Evolutionary conservation across 192 early-diverging fungal genomes (phyloP).

Genomic region (Phlyctochytrium planicorne): DNA sequence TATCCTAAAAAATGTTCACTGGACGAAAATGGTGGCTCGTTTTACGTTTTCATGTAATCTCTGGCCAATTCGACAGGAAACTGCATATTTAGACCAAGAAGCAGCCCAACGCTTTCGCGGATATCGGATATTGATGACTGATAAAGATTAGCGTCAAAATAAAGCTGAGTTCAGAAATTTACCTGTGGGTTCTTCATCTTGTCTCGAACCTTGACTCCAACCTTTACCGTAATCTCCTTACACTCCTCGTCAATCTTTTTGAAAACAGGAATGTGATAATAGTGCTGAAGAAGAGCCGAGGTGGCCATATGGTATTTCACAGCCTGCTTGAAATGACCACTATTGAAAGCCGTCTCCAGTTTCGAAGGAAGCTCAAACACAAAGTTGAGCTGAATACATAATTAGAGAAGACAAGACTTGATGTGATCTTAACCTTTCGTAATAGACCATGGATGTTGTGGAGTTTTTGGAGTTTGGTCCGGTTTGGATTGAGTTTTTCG

Average conservation of each 20-base stretch:
- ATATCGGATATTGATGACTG: constrained; percentile 49
- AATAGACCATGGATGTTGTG: constrained; percentile 69
- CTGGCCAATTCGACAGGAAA: constrained; percentile 27
- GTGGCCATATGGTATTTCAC: constrained; percentile 75
- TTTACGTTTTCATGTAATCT: constrained; percentile 29
- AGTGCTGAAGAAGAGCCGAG: constrained; percentile 70
- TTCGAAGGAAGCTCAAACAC: constrained; percentile 83
- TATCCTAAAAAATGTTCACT: constrained; percentile 1
- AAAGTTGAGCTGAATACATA: constrained; percentile 65
- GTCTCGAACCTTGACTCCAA: constrained; percentile 60
- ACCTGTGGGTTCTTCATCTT: constrained; percentile 45
- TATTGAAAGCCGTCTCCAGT: constrained; percentile 60
- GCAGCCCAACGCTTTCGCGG: constrained; percentile 45
- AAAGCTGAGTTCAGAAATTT: background rate
- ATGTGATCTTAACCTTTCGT: constrained; percentile 51
- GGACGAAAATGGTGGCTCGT: background rate
- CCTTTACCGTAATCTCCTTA: constrained; percentile 70
- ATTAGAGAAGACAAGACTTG: constrained; percentile 8
- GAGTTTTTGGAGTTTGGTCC: constrained; percentile 74
- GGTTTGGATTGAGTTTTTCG: constrained; percentile 57
- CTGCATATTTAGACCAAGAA: constrained; percentile 25
- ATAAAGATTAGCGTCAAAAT: background rate
- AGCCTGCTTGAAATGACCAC: constrained; percentile 66
- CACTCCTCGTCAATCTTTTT: constrained; percentile 79
- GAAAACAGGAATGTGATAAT: constrained; percentile 74